Conservation (phyloP, 257 asterid species). For the Plantago elongata region DNA sequence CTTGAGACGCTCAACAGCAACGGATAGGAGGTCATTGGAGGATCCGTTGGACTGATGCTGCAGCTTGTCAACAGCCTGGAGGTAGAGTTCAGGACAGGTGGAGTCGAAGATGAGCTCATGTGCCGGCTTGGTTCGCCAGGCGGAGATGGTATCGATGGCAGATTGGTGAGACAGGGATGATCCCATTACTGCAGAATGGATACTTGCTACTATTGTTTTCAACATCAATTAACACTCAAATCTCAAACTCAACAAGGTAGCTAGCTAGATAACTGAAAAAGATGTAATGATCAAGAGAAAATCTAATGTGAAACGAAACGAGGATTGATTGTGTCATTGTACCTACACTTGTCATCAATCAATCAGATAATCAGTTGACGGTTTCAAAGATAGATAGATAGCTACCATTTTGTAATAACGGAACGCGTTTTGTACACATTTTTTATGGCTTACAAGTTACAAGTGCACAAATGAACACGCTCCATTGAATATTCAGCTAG, state of each 20-base stretch:
- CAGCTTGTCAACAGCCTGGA: slow-evolving; percentile 38
- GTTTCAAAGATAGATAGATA: too few species aligned
- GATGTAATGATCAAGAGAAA: too few species aligned
- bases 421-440: too few species aligned
- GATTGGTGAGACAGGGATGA: slow-evolving; percentile 38
- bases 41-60: slow-evolving; percentile 13
- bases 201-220: slow-evolving; percentile 17
- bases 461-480: too few species aligned
- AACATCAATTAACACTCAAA: slow-evolving; percentile 20
- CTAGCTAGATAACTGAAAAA: too few species aligned
- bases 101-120: slow-evolving; percentile 42
- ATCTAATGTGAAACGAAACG: background rate
- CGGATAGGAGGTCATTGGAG: slow-evolving; percentile 22
- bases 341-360: too few species aligned
- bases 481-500: too few species aligned
- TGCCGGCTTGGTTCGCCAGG: slow-evolving; percentile 32
- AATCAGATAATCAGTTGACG: too few species aligned
- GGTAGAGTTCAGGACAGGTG: slow-evolving; percentile 29
- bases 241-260: too few species aligned
- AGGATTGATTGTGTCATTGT: too few species aligned
- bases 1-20: slow-evolving; percentile 36
- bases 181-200: slow-evolving; percentile 27
- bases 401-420: too few species aligned
- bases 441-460: too few species aligned
- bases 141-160: slow-evolving; percentile 29